These are phyloP conservation scores for Sphaerulina vaccinii DNA, from an alignment of 2,329 filamentous ascomycete species.

Conservation along the genomic window DNA sequence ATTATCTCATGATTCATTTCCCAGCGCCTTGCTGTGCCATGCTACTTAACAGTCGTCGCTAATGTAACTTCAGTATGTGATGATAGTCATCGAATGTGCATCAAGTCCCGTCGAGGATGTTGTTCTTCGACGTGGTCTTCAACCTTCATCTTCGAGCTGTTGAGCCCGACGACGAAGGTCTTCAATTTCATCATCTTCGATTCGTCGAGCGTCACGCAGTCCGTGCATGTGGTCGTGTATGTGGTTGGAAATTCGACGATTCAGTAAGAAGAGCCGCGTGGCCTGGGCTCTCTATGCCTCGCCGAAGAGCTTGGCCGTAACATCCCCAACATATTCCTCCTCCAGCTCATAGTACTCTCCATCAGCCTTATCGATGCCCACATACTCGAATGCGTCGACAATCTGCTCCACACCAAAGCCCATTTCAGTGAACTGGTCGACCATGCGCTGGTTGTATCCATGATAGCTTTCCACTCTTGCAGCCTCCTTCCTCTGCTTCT, in stretches of 20 bases:
- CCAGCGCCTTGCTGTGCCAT: neutral
- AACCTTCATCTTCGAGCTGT: too few relatives aligned
- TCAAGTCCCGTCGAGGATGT: neutral
- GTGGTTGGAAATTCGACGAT: too few relatives aligned
- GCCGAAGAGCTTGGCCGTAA: slow-evolving; percentile 79
- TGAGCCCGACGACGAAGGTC: too few relatives aligned
- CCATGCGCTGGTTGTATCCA: slow-evolving; percentile 80
- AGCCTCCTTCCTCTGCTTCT: slow-evolving; percentile 55
- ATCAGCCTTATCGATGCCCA: slow-evolving; percentile 75
- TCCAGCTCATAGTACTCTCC: slow-evolving; percentile 84
- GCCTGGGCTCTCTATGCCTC: slow-evolving; percentile 47
- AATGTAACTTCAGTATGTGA: neutral
- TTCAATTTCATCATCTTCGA: neutral
- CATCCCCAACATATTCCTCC: slow-evolving; percentile 84
- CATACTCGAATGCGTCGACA: slow-evolving; percentile 75
- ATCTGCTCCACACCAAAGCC: slow-evolving; percentile 87
- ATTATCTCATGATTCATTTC: neutral
- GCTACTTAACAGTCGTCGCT: neutral
- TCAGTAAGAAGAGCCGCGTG: neutral
- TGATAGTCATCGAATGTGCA: neutral
- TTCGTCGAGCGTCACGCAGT: neutral
- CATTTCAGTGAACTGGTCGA: slow-evolving; percentile 85
- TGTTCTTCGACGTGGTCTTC: neutral
- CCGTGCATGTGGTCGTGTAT: neutral
- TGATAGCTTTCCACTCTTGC: slow-evolving; percentile 61